Base-by-base conservation (phyloP, 164 flowering plant genomes). In the Vitis riparia region DNA sequence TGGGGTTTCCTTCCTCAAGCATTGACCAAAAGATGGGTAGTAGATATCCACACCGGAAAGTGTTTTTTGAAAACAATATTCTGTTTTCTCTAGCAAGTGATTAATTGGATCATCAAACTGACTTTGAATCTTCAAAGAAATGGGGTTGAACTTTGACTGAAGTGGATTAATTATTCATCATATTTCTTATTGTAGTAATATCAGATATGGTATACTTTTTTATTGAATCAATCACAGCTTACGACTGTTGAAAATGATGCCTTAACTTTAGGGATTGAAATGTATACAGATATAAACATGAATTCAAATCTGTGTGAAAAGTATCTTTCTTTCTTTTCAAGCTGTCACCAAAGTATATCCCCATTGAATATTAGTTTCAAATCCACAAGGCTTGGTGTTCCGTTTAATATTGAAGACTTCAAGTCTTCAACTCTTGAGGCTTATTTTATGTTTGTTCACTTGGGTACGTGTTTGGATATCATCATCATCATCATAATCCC, bases 81-180 rank as follows among this genome's bases (percentile, higher is more conserved):
- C 51, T 14, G 9, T 44, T n/a, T 19, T 14, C 27, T 19, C 8
- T 17, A 51, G 23, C 8, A 2, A 11, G 55, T 30, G 12, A 63
- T 63, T 55, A 47, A 55, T 65, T 29, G 51, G 44, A 32, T 74
- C 68, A 68, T 8, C 53, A 59, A 61, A 65, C 37, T 29, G 51
- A 37, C 16, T 53, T 68, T 73, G 68, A 73, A 62, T 62, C 68
- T 48, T 11, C 19, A 49, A 7, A 65, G 69, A 75, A 69, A 37
- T 37, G 15, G 1, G 13, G 53, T 65, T 69, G 70, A 69, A 70
- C 67, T 53, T 70, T 70, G 74, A 70, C 70, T 29, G 62, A 61
- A 55, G 5, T 11, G 47, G n/a, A 27, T 17, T n/a, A 13, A 48
- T 30, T 30, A 11, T 71, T 65, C 50, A 48, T 62, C 47, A 63